Conservation (phyloP, 805 yeast genomes). For the Ogataea parapolymorpha region DNA sequence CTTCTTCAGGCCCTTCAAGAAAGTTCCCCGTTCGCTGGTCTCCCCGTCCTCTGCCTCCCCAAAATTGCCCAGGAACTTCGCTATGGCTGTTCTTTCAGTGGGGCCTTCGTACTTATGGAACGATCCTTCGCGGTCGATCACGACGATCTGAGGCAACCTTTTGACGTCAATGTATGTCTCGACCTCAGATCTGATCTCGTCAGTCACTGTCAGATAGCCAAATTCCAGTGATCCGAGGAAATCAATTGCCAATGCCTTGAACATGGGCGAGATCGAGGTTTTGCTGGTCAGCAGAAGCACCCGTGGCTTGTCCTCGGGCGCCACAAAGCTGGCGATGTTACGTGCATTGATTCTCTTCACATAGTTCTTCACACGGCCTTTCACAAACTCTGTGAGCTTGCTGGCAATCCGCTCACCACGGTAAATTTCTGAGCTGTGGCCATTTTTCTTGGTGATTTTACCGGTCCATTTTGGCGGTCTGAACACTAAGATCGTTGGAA, state of each 20-base stretch:
- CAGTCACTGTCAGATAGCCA: constrained; percentile 39
- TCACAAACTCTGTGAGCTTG: constrained; percentile 51
- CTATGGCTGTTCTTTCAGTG: constrained; percentile 30
- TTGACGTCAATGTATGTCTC: constrained; percentile 11
- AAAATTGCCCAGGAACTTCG: constrained; percentile 31
- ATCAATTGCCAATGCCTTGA: constrained; percentile 69
- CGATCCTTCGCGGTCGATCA: constrained; percentile 20
- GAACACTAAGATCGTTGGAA: constrained; percentile 79
- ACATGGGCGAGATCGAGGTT: constrained; percentile 48
- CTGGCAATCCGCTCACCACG: constrained; percentile 58
- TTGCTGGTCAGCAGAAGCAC: constrained; percentile 54
- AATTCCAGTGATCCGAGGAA: constrained; percentile 50
- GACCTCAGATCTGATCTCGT: constrained; percentile 15
- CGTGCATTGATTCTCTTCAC: constrained; percentile 46
- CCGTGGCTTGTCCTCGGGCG: constrained; percentile 29
- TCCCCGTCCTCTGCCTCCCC: constrained; percentile 37
- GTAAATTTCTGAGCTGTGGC: constrained; percentile 55
- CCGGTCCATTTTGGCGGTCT: constrained; percentile 66
- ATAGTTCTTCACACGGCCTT: constrained; percentile 62
- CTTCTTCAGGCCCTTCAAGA: constrained; percentile 21
- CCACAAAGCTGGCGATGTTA: constrained; percentile 31
- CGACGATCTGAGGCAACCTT: constrained; percentile 25
- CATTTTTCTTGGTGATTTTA: constrained; percentile 15
- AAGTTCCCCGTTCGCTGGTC: constrained; percentile 23
- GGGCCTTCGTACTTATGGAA: constrained; percentile 29